These are phyloP conservation scores for Yarrowia phangngaensis DNA, from an alignment of 805 yeast genomes.

Conservation along the genomic window DNA sequence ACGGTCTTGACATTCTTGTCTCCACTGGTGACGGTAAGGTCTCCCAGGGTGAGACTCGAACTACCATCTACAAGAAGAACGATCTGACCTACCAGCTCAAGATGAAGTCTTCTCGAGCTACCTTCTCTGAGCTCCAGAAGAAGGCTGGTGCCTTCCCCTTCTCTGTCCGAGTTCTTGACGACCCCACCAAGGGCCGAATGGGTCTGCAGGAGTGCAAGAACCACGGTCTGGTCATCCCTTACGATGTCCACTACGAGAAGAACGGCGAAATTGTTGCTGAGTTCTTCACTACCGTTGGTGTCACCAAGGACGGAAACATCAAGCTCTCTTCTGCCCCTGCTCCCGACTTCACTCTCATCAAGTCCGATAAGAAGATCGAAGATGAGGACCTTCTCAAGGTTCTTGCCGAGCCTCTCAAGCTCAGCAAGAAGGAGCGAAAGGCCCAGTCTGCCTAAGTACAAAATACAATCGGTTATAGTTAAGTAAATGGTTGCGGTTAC, in stretches of 20 bases:
- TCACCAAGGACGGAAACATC: conserved; percentile 68
- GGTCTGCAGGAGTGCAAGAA: conserved; percentile 68
- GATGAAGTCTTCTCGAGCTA: conserved; percentile 65
- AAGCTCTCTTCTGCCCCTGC: conserved; percentile 55
- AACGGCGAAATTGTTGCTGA: conserved; percentile 65
- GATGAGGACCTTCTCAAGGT: conserved; percentile 50
- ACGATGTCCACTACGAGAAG: conserved; percentile 65
- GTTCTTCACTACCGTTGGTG: conserved; percentile 68
- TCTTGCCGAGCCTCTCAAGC: conserved; percentile 51
- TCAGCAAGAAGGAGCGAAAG: conserved; percentile 38
- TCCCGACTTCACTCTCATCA: conserved; percentile 50
- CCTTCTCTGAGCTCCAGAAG: conserved; percentile 62
- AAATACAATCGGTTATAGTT: no score
- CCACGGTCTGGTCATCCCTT: conserved; percentile 63
- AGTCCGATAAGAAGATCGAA: conserved; percentile 53
- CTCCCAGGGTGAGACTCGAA: conserved; percentile 53
- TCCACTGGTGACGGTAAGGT: conserved; percentile 70
- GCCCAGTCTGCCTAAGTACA: conserved; percentile 40
- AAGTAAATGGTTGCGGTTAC: no score
- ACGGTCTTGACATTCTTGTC: conserved; percentile 67
- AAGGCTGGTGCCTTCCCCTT: conserved; percentile 67
- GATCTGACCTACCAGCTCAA: conserved; percentile 65
- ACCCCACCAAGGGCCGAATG: conserved; percentile 66
- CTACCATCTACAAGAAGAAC: conserved; percentile 68
- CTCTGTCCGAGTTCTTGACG: conserved; percentile 60